Percentiles rank a stretch among this genome's conserved stretches.
These are phyloP conservation scores for Kuraishia borneana DNA, from an alignment of 805 yeast genomes.

Conservation along the genomic window DNA sequence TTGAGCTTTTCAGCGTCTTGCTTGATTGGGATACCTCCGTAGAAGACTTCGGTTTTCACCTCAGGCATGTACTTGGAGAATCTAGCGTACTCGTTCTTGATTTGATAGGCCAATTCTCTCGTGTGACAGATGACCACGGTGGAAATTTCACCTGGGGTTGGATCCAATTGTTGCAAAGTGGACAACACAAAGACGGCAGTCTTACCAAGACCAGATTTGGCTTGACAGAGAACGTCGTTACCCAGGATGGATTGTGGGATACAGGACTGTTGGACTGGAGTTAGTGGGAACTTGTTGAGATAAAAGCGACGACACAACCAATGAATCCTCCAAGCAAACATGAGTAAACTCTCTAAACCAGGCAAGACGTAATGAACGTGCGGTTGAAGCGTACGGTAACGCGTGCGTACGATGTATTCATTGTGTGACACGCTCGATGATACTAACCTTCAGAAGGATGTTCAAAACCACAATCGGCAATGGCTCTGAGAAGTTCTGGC, in stretches of 20 bases:
- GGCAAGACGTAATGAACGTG: too few species aligned
- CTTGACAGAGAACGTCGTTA: slow-evolving; percentile 96
- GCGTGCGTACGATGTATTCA: too few species aligned
- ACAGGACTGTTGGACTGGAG: slow-evolving; percentile 87
- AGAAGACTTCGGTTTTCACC: slow-evolving; percentile 91
- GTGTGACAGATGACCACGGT: slow-evolving; percentile 96
- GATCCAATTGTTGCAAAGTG: slow-evolving; percentile 93
- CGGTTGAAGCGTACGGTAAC: too few species aligned
- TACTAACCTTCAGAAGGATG: slow-evolving; percentile 98
- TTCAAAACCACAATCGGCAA: slow-evolving; percentile 98
- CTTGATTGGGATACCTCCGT: slow-evolving; percentile 85
- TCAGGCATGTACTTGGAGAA: slow-evolving; percentile 98
- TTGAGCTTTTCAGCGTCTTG: slow-evolving; percentile 82
- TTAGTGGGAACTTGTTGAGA: slow-evolving; percentile 4
- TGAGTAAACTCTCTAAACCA: neutral
- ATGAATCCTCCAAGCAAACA: too few species aligned
- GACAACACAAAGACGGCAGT: slow-evolving; percentile 96
- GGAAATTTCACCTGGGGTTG: slow-evolving; percentile 93
- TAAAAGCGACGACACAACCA: too few species aligned
- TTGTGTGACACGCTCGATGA: too few species aligned
- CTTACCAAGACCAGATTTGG: slow-evolving; percentile 99
- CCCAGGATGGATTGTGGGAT: slow-evolving; percentile 97
- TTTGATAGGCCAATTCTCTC: slow-evolving; percentile 97
- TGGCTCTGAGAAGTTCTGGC: slow-evolving; percentile 95
- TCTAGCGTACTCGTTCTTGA: slow-evolving; percentile 93